Percentiles rank a stretch among this genome's conserved stretches.
These are phyloP conservation scores for Termitomyces sp. DNA, from an alignment of 768 basidiomycete genomes.

Conservation along the genomic window DNA sequence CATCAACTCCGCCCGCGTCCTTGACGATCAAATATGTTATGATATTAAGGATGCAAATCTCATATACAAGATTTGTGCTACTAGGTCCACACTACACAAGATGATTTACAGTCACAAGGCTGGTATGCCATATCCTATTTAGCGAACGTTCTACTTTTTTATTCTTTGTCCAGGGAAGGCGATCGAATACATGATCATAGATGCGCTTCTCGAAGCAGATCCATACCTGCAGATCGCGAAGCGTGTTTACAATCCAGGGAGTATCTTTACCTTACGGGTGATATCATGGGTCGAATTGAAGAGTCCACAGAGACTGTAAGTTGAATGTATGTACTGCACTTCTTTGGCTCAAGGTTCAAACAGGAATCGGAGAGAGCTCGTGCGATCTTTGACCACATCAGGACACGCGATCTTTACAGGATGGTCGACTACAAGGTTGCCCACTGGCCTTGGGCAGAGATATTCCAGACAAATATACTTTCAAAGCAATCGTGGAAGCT, in stretches of 20 bases:
- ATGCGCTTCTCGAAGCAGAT: slow-evolving; percentile 66
- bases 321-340: not conserved
- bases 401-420: slow-evolving; percentile 61
- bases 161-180: slow-evolving; percentile 49
- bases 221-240: slow-evolving; percentile 55
- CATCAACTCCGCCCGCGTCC: slow-evolving; percentile 69
- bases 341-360: not conserved
- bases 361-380: slow-evolving; percentile 59
- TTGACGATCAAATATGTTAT: slow-evolving; percentile 73
- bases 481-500: slow-evolving; percentile 35
- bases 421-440: slow-evolving; percentile 60
- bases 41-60: slow-evolving; percentile 77
- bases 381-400: slow-evolving; percentile 57
- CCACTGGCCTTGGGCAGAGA: slow-evolving; percentile 31
- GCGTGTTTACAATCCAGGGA: slow-evolving; percentile 48
- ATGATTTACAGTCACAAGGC: slow-evolving; percentile 81
- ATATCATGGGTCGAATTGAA: slow-evolving; percentile 59
- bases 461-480: slow-evolving; percentile 37
- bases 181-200: slow-evolving; percentile 83
- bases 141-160: not conserved
- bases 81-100: slow-evolving; percentile 78
- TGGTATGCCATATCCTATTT: slow-evolving; percentile 28
- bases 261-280: slow-evolving; percentile 65
- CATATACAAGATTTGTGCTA: slow-evolving; percentile 68
- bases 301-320: slow-evolving; percentile 42